phyloP scores from a whole-genome alignment of 1,284 basidiomycete genomes.

The Amylostereum areolatum region DNA sequence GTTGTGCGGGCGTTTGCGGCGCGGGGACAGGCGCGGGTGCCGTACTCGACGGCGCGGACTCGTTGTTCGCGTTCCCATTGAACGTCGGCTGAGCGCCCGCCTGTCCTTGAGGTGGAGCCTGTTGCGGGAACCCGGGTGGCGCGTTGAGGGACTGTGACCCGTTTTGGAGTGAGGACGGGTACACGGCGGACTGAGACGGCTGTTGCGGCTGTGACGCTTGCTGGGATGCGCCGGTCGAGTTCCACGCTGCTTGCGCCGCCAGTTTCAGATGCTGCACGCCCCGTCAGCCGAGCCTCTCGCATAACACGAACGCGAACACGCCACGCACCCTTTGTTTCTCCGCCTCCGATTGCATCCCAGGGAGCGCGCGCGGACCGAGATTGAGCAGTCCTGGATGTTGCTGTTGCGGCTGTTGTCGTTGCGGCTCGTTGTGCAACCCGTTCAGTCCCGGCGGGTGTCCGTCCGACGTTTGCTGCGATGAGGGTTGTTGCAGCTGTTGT shows the following conservation, averaged over 20 bases:
- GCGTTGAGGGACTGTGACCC: constrained; percentile 18
- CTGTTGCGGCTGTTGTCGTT: constrained; percentile 42
- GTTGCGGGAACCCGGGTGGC: constrained; percentile 21
- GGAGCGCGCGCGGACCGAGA: constrained; percentile 51
- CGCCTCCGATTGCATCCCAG: constrained; percentile 55
- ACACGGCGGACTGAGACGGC: constrained; percentile 7
- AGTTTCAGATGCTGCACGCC: constrained; percentile 50
- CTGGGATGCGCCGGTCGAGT: constrained; percentile 16
- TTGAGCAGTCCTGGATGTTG: constrained; percentile 64
- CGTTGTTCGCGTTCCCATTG: too few species aligned
- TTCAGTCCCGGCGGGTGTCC: constrained; percentile 68
- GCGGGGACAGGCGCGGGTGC: constrained; percentile 19
- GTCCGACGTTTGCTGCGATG: constrained; percentile 23
- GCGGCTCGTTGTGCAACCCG: constrained; percentile 51
- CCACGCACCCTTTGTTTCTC: constrained; percentile 68
- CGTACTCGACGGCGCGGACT: too few species aligned
- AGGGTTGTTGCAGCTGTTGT: constrained; percentile 27
- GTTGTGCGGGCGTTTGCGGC: constrained; percentile 89
- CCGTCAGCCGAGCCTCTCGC: background rate
- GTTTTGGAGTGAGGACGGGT: constrained; percentile 4
- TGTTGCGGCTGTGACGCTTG: constrained; percentile 15
- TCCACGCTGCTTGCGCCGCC: constrained; percentile 47
- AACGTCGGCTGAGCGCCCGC: too few species aligned
- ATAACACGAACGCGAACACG: background rate
- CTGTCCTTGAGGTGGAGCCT: constrained; percentile 12